phyloP scores from a whole-genome alignment of 768 basidiomycete species.

The Kwoniella pini region DNA sequence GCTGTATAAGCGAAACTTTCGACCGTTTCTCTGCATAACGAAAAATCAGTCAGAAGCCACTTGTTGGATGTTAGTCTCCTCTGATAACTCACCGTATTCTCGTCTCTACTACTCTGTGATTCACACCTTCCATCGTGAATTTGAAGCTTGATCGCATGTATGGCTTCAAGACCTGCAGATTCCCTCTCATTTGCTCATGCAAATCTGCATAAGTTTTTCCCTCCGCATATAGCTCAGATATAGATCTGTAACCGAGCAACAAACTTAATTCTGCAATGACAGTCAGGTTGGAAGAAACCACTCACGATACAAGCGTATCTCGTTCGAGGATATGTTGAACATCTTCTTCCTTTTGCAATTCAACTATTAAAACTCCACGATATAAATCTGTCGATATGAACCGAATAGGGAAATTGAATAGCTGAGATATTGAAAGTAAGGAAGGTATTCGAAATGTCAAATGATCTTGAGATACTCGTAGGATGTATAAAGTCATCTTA shows the following conservation, averaged over 20 bases:
- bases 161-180: slow-evolving; percentile 65
- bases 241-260: slow-evolving; percentile 57
- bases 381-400: slow-evolving; percentile 59
- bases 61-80: neutral
- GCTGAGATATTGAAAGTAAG: slow-evolving; percentile 71
- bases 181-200: slow-evolving; percentile 61
- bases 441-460: slow-evolving; percentile 82
- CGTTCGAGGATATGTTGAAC: slow-evolving; percentile 71
- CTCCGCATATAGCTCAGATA: slow-evolving; percentile 75
- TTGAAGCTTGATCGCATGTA: slow-evolving; percentile 69
- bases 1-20: slow-evolving; percentile 84
- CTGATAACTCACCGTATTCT: slow-evolving; percentile 31
- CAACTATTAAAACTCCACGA: slow-evolving; percentile 38
- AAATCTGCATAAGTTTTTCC: slow-evolving; percentile 70
- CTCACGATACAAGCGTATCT: slow-evolving; percentile 81
- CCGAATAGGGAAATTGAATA: slow-evolving; percentile 66
- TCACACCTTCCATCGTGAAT: slow-evolving; percentile 66
- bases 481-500: slow-evolving; percentile 59
- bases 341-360: slow-evolving; percentile 69
- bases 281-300: neutral
- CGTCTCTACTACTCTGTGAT: slow-evolving; percentile 24
- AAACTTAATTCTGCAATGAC: slow-evolving; percentile 1
- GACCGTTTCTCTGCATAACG: slow-evolving; percentile 58
- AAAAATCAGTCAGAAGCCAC: neutral
- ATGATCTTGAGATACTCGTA: slow-evolving; percentile 80